Evolutionary conservation across 148 eudicot genomes (phyloP).

Genomic region (Arbutus unedo): DNA sequence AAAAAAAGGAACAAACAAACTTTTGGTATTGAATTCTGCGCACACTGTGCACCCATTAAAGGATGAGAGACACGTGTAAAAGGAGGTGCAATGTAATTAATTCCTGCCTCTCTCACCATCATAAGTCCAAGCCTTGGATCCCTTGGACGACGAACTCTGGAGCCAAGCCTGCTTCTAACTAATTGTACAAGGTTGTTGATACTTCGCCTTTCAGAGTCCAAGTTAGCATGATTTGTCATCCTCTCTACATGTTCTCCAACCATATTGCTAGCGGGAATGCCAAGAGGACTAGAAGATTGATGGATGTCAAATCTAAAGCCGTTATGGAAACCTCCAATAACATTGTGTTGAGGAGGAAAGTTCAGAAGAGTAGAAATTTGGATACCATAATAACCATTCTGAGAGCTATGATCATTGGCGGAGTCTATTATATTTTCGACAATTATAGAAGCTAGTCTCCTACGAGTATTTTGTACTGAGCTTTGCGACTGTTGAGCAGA

Average conservation of each 20-base stretch:
- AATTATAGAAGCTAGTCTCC: not conserved
- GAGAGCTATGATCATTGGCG: not conserved
- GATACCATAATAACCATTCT: not conserved
- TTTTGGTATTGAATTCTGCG: not conserved
- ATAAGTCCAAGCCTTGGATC: not conserved
- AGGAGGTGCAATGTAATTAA: not conserved
- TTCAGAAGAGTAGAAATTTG: not conserved
- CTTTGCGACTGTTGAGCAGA: not conserved
- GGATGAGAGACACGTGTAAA: not conserved
- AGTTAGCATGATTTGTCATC: not conserved
- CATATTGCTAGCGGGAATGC: not conserved
- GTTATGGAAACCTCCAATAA: not conserved
- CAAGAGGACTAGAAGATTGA: not conserved
- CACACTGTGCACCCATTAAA: not conserved
- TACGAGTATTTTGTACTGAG: not conserved
- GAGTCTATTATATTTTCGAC: not conserved
- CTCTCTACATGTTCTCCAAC: not conserved
- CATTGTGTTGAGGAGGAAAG: not conserved
- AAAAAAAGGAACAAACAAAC: not conserved
- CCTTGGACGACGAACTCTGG: not conserved
- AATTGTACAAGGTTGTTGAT: not conserved
- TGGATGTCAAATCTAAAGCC: not conserved
- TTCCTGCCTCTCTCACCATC: not conserved
- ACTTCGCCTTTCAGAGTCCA: not conserved
- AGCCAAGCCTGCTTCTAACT: not conserved